Conservation (phyloP, 108 stramenopile genomes). For the Skeletonema menzelii region DNA sequence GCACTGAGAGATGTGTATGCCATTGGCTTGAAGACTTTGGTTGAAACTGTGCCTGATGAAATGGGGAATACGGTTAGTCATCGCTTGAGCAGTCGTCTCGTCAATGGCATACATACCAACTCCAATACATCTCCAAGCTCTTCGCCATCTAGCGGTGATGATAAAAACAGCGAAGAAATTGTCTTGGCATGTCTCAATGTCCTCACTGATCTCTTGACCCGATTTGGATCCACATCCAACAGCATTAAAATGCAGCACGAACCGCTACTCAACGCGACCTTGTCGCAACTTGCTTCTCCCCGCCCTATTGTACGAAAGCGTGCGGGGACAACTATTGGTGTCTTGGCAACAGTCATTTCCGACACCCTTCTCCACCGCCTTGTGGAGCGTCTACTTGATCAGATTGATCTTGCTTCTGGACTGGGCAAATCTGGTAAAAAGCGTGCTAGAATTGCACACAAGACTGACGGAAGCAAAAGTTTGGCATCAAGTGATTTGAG, state of each 20-base stretch:
- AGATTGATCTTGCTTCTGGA: slow-evolving; percentile 66
- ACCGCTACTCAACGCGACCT: slow-evolving; percentile 69
- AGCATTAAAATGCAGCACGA: slow-evolving; percentile 80
- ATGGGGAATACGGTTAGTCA: slow-evolving; percentile 86
- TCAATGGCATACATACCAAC: slow-evolving; percentile 73
- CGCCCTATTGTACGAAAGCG: slow-evolving; percentile 88
- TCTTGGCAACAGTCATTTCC: slow-evolving; percentile 80
- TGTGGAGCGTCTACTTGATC: slow-evolving; percentile 75
- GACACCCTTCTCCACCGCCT: slow-evolving; percentile 79
- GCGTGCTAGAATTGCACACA: slow-evolving; percentile 36
- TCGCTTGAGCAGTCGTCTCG: slow-evolving; percentile 71
- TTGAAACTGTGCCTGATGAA: slow-evolving; percentile 84
- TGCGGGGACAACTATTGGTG: slow-evolving; percentile 88
- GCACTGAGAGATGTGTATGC: slow-evolving; percentile 97
- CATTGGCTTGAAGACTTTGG: slow-evolving; percentile 96
- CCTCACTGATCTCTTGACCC: slow-evolving; percentile 85
- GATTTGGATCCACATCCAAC: slow-evolving; percentile 81
- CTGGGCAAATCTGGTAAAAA: slow-evolving; percentile 41
- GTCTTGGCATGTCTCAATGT: slow-evolving; percentile 86
- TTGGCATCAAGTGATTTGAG: slow-evolving; percentile 20
- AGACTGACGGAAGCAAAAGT: slow-evolving; percentile 16
- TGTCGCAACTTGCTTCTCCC: slow-evolving; percentile 63
- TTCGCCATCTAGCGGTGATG: slow-evolving; percentile 7
- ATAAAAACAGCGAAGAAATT: slow-evolving; percentile 62
- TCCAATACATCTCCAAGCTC: slow-evolving; percentile 5